Percentiles rank a stretch among this genome's conserved stretches.
Evolutionary conservation across 1,139 yeast genomes (phyloP).

Genomic region (Saccharomyces pastorianus): DNA sequence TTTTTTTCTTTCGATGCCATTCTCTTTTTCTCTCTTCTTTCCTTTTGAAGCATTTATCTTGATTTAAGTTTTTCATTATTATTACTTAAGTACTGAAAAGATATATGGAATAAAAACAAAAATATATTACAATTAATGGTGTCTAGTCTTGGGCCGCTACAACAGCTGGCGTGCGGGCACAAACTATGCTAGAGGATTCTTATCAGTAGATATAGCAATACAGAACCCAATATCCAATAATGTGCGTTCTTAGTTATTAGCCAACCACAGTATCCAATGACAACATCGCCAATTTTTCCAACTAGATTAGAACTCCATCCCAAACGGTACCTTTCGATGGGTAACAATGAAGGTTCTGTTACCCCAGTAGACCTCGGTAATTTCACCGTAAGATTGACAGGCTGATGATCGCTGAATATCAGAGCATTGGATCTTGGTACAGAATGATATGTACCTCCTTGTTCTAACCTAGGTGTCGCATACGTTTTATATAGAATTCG

Average conservation of each 20-base stretch:
- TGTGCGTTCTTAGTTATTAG: conserved; percentile 8
- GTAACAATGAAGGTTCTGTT: background rate
- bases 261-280: conserved; percentile 19
- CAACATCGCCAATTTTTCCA: conserved; percentile 6
- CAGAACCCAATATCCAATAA: conserved; percentile 6
- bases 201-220: conserved; percentile 1
- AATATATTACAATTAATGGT: background rate
- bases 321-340: background rate
- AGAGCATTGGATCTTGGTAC: conserved; percentile 17
- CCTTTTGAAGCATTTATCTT: too few species aligned
- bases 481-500: conserved; percentile 57
- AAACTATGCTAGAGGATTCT: background rate
- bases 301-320: conserved; percentile 2
- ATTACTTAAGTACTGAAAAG: background rate
- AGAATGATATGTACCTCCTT: conserved; percentile 18
- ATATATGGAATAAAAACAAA: background rate
- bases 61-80: background rate
- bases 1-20: background rate
- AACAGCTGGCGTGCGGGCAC: background rate
- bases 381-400: conserved; percentile 26
- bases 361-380: conserved; percentile 11
- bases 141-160: background rate
- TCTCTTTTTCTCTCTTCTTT: too few species aligned
- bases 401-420: conserved; percentile 33
- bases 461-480: conserved; percentile 10